Base-by-base conservation (phyloP, 2,329 filamentous ascomycete species). In the Neocatenulostroma microsporum region DNA sequence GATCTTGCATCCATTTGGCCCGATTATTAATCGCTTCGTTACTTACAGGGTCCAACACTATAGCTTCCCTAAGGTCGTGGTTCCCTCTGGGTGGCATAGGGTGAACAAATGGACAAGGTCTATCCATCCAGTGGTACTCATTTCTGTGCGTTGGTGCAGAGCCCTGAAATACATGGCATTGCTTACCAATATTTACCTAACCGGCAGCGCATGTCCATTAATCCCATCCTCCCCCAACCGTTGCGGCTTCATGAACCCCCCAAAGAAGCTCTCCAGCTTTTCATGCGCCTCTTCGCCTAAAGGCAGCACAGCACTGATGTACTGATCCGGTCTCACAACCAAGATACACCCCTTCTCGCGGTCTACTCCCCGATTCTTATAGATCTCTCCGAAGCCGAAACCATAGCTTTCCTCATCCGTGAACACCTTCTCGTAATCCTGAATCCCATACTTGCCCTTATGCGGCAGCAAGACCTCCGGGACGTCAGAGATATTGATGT, bases 271-370 rank as follows among this genome's bases (percentile, higher is more conserved):
- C 32, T 45, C 45, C 35, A 59, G 26, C 27, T 41, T 27, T 17
- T 23, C 42, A 12, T 43, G 32, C 15, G 37, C 43, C 12, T 47
- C 44, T 19, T 47, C 41, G 17, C 38, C 41, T 18, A 61, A 31
- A 9, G 56, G 56, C 34, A 55, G 31, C 7, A 60, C 50, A 36
- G 48, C 53, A 40, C 49, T 52, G 25, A 84, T 71, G 56, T 84
- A 78, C 52, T 81, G 77, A 62, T 85, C 82, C 2, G 81, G 82
- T 32, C 82, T 58, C 2, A 78, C 62, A 2, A 79, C 61, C 1
- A 82, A 70, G 3, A 77, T 60, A 43, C 73, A 76, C 0, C 80
- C 80, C 14, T 58, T 57, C 36, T 70, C 61, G 13, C 46, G 54
- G 45, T 76, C 66, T 2, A 85, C 63, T 0, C 77, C 80, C 39